A percentile compares a stretch with the other conserved stretches of the same genome.
Conservation (phyloP, 1,139 yeast species). For the Taphrina confusa region DNA sequence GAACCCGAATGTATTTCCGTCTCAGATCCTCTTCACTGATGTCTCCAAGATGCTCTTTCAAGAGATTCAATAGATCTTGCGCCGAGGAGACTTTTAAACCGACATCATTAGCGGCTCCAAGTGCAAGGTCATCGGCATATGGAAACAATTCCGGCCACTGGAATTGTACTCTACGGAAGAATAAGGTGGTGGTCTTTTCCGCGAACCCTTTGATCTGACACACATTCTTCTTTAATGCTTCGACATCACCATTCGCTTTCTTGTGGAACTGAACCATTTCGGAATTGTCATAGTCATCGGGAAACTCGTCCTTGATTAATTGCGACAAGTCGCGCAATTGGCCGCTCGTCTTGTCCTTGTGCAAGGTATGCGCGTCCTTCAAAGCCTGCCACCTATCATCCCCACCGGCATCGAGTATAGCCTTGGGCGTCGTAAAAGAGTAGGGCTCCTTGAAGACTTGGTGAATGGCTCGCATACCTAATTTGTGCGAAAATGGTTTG, state of each 20-base stretch:
- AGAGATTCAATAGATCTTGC: not conserved
- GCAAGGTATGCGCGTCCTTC: slow-evolving; percentile 17
- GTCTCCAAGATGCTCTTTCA: slow-evolving; percentile 6
- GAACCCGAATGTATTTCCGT: not conserved
- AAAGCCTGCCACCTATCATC: slow-evolving; percentile 14
- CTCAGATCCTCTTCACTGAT: not conserved
- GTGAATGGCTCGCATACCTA: slow-evolving; percentile 18
- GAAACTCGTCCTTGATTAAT: not conserved
- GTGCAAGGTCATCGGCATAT: slow-evolving; percentile 14
- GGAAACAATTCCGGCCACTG: slow-evolving; percentile 21
- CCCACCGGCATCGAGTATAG: not conserved
- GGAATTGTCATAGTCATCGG: slow-evolving; percentile 10
- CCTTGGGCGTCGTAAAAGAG: slow-evolving; percentile 9
- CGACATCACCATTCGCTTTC: slow-evolving; percentile 2
- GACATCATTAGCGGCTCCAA: slow-evolving; percentile 7
- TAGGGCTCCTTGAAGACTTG: slow-evolving; percentile 4
- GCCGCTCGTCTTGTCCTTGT: slow-evolving; percentile 7
- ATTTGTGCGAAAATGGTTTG: slow-evolving; percentile 18
- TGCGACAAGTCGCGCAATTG: slow-evolving; percentile 12
- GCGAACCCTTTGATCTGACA: slow-evolving; percentile 11
- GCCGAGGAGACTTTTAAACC: slow-evolving; percentile 1
- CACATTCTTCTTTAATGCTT: not conserved
- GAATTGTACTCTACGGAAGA: slow-evolving; percentile 18
- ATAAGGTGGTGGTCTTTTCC: slow-evolving; percentile 18
- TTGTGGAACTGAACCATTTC: slow-evolving; percentile 1